A percentile compares a stretch with the other conserved stretches of the same genome.
These are phyloP conservation scores for Rasamsonia emersonii DNA, from an alignment of 2,329 filamentous ascomycete genomes.

Conservation along the genomic window DNA sequence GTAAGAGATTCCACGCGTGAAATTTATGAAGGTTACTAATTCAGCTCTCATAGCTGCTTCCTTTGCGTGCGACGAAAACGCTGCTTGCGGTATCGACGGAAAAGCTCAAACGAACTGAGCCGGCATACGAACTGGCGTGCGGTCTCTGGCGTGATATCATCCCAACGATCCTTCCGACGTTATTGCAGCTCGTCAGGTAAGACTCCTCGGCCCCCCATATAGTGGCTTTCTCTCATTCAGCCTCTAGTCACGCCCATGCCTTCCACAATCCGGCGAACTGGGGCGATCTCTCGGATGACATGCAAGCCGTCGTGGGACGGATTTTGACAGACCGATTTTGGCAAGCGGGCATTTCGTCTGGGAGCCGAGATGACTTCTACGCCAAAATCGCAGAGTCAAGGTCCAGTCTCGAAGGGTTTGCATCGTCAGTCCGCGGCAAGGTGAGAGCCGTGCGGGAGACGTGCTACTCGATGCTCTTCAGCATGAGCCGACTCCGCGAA, in stretches of 20 bases:
- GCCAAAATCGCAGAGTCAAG: constrained; percentile 83
- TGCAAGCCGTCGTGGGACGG: constrained; percentile 66
- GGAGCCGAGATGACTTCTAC: constrained; percentile 95
- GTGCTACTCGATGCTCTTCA: constrained; percentile 89
- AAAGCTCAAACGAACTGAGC: constrained; percentile 65
- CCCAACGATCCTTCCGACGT: constrained; percentile 70
- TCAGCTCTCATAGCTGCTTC: constrained; percentile 49
- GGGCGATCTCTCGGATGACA: constrained; percentile 64
- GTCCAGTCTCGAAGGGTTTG: constrained; percentile 82
- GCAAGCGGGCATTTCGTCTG: constrained; percentile 94
- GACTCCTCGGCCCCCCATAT: constrained; percentile 8
- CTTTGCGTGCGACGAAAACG: constrained; percentile 79
- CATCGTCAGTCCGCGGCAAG: constrained; percentile 82
- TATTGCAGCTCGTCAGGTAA: constrained; percentile 73
- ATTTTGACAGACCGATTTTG: constrained; percentile 94
- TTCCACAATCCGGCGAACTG: constrained; percentile 84
- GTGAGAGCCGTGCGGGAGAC: constrained; percentile 86
- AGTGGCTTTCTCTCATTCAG: constrained; percentile 8
- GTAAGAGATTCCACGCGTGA: constrained; percentile 28
- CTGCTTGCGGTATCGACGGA: constrained; percentile 91
- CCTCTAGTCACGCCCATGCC: constrained; percentile 68
- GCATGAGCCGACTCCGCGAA: constrained; percentile 76
- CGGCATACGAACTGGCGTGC: constrained; percentile 66
- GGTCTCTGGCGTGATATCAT: constrained; percentile 79
- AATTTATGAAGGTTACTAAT: constrained; percentile 3